Percentiles rank a stretch among this genome's conserved stretches.
phyloP scores from a whole-genome alignment of 352 stramenopile genomes.

The Globisporangium spiculum region DNA sequence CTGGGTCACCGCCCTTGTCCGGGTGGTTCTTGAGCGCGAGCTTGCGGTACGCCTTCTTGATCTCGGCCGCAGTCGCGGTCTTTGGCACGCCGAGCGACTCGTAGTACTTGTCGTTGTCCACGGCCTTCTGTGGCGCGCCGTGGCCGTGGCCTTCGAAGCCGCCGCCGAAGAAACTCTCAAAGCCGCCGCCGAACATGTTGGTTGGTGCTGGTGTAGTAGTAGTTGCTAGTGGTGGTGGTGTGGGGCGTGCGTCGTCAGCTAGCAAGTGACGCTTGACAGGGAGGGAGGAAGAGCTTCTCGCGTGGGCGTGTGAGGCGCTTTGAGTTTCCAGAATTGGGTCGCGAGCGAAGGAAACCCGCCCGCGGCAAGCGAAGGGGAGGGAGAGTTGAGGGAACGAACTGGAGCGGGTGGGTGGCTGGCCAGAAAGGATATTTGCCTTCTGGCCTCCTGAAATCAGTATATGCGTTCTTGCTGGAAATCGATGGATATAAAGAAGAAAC shows the following conservation, averaged over 20 bases:
- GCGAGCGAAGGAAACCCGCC: constrained; percentile 6
- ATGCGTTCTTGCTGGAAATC: neutral
- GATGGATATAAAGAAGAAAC: too few species aligned
- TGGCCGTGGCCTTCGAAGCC: constrained; percentile 56
- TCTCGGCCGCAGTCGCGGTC: constrained; percentile 75
- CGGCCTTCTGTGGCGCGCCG: constrained; percentile 46
- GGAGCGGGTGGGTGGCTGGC: constrained; percentile 13
- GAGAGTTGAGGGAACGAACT: neutral
- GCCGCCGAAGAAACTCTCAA: constrained; percentile 86
- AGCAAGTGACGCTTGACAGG: neutral
- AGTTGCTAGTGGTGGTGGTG: constrained; percentile 21
- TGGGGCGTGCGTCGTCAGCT: neutral
- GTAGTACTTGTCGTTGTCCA: constrained; percentile 90
- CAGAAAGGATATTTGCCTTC: constrained; percentile 5
- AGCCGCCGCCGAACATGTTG: constrained; percentile 81
- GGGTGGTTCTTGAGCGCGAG: constrained; percentile 95
- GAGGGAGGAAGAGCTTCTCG: neutral
- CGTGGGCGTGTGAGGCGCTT: constrained; percentile 7
- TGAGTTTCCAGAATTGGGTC: constrained; percentile 15
- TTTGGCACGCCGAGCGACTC: constrained; percentile 85
- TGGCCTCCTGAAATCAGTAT: neutral
- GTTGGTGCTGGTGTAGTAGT: constrained; percentile 6
- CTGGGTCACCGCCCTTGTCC: constrained; percentile 98
- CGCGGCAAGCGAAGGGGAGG: constrained; percentile 4
- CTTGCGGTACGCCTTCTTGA: constrained; percentile 92